Percentiles rank a stretch among this genome's conserved stretches.
Conservation (phyloP, 2,329 filamentous ascomycete species). For the Clonostachys byssicola region DNA sequence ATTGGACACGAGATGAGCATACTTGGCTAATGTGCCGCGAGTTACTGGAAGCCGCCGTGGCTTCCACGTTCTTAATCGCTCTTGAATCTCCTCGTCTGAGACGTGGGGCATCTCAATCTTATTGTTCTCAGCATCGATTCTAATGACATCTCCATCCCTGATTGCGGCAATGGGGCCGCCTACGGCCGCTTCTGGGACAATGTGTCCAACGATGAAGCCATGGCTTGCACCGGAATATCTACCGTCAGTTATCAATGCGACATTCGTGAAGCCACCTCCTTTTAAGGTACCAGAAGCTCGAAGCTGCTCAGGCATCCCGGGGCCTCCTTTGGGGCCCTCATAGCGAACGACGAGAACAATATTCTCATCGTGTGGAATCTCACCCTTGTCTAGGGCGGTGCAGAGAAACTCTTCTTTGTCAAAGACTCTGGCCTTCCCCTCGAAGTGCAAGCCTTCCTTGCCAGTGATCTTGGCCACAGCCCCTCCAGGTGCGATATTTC, state of each 20-base stretch:
- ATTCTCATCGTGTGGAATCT: conserved; percentile 59
- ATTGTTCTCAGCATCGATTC: conserved; percentile 75
- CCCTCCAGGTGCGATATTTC: conserved; percentile 83
- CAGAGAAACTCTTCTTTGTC: conserved; percentile 81
- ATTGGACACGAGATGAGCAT: conserved; percentile 55
- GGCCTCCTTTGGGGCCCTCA: conserved; percentile 88
- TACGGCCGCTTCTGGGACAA: conserved; percentile 82
- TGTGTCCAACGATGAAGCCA: conserved; percentile 84
- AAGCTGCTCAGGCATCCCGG: conserved; percentile 92
- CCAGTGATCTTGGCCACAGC: conserved; percentile 96
- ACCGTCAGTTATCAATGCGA: conserved; percentile 70
- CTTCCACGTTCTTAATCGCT: conserved; percentile 56
- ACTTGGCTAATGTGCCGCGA: conserved; percentile 67
- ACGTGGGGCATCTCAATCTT: conserved; percentile 60
- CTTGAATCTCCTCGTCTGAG: conserved; percentile 57
- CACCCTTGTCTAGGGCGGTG: conserved; percentile 67
- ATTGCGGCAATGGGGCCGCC: conserved; percentile 83
- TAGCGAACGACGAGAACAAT: conserved; percentile 89
- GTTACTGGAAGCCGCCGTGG: conserved; percentile 53
- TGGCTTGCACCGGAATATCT: conserved; percentile 79
- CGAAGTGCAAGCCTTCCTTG: conserved; percentile 83
- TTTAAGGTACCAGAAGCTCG: conserved; percentile 92
- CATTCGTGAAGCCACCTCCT: conserved; percentile 77
- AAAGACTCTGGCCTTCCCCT: conserved; percentile 77
- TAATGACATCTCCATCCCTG: conserved; percentile 72